These are phyloP conservation scores for Aeschynomene evenia DNA, from an alignment of 306 rosid genomes.

Conservation along the genomic window DNA sequence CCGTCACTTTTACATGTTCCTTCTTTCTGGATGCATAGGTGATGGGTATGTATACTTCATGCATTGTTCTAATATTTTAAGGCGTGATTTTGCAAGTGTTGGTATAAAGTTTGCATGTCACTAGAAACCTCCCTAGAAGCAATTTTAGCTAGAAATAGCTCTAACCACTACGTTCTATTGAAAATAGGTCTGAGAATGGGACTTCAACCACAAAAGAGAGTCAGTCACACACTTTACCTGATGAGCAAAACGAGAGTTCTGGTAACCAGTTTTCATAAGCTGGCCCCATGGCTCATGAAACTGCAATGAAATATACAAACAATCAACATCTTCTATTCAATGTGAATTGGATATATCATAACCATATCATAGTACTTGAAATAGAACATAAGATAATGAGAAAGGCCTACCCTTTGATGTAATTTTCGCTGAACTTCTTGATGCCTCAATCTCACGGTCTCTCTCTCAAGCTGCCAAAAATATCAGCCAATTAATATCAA, in stretches of 20 bases:
- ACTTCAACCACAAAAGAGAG: conserved; percentile 8
- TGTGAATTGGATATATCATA: background rate
- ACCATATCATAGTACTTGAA: background rate
- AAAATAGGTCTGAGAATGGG: background rate
- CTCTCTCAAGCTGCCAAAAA: conserved; percentile 55
- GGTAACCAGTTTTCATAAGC: conserved; percentile 97
- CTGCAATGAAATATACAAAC: conserved; percentile 44
- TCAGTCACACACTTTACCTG: conserved; percentile 54
- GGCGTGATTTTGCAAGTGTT: background rate
- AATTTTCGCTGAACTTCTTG: conserved; percentile 68
- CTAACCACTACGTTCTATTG: background rate
- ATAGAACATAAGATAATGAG: background rate
- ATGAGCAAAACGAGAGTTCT: conserved; percentile 98
- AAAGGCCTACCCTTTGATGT: conserved; percentile 63
- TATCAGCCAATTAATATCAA: background rate
- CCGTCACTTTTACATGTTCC: background rate
- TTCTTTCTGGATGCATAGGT: background rate
- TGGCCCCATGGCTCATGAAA: conserved; percentile 96
- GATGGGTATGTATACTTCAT: background rate
- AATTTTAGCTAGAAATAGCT: background rate
- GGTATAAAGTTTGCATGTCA: conserved; percentile 4
- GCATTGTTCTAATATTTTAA: background rate
- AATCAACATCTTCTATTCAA: conserved; percentile 2
- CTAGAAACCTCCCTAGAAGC: conserved; percentile 11
- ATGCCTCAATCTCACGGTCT: conserved; percentile 64